Evolutionary conservation across 495 filamentous ascomycete genomes (phyloP).

Genomic region (Xylaria bambusicola): DNA sequence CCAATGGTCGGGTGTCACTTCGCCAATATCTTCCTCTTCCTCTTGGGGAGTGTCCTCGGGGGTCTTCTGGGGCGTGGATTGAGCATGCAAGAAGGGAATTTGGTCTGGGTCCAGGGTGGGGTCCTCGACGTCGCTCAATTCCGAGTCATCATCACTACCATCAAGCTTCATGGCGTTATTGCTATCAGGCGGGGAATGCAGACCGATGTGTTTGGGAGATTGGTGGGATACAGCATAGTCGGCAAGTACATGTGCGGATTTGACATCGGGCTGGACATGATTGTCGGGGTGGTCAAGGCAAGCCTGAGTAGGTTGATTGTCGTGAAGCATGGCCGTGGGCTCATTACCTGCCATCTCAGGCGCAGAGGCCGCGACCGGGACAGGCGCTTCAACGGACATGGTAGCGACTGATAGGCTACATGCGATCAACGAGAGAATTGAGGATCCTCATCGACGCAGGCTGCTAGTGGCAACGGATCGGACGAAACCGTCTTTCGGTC

Average conservation of each 20-base stretch:
- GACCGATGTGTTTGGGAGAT: slow-evolving; percentile 40
- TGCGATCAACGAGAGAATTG: slow-evolving; percentile 27
- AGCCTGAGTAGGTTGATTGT: slow-evolving; percentile 3
- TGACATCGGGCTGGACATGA: not conserved
- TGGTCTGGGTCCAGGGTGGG: slow-evolving; percentile 35
- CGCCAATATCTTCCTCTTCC: slow-evolving; percentile 69
- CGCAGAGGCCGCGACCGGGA: slow-evolving; percentile 32
- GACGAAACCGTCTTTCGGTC: slow-evolving; percentile 11
- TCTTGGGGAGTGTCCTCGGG: slow-evolving; percentile 24
- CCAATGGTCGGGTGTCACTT: slow-evolving; percentile 81
- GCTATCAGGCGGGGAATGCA: slow-evolving; percentile 55
- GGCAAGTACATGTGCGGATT: not conserved
- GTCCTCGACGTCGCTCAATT: slow-evolving; percentile 59
- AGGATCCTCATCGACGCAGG: slow-evolving; percentile 17
- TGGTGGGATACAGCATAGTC: not conserved
- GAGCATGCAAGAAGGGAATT: slow-evolving; percentile 20
- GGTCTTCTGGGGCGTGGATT: slow-evolving; percentile 17
- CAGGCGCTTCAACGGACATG: slow-evolving; percentile 37
- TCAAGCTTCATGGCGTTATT: slow-evolving; percentile 52
- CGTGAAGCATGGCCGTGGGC: slow-evolving; percentile 21
- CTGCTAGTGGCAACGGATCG: slow-evolving; percentile 10
- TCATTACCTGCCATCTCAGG: slow-evolving; percentile 23
- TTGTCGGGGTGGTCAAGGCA: slow-evolving; percentile 14
- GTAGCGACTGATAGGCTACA: slow-evolving; percentile 28
- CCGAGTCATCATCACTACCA: slow-evolving; percentile 53